phyloP scores from a whole-genome alignment of 768 basidiomycete genomes.

The Flagelloscypha sp. region DNA sequence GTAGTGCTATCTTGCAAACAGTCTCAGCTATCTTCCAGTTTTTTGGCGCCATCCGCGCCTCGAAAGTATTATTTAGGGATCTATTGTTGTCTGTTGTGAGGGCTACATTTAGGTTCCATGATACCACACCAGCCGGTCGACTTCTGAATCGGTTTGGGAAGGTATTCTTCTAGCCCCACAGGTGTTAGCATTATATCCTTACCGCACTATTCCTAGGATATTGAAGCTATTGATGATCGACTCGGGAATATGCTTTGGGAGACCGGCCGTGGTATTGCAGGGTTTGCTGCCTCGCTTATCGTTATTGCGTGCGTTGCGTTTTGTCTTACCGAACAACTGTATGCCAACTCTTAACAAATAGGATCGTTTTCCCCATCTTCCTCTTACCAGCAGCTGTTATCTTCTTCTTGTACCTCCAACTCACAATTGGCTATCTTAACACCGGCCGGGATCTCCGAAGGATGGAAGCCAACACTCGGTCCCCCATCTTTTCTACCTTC shows the following conservation, averaged over 20 bases:
- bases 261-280: too few relatives aligned
- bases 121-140: slow-evolving; percentile 77
- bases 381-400: slow-evolving; percentile 69
- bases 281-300: slow-evolving; percentile 68
- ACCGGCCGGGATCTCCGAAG: slow-evolving; percentile 80
- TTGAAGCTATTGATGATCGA: slow-evolving; percentile 82
- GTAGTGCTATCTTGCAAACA: slow-evolving; percentile 38
- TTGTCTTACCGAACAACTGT: slow-evolving; percentile 1
- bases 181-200: too few relatives aligned
- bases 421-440: slow-evolving; percentile 66
- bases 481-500: slow-evolving; percentile 79
- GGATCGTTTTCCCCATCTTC: slow-evolving; percentile 76
- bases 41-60: slow-evolving; percentile 49
- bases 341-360: slow-evolving; percentile 12
- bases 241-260: too few relatives aligned
- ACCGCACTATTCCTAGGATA: slow-evolving; percentile 41
- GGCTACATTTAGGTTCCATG: slow-evolving; percentile 81
- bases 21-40: slow-evolving; percentile 47
- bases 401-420: slow-evolving; percentile 60
- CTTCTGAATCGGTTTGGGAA: slow-evolving; percentile 84
- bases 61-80: slow-evolving; percentile 34
- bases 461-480: slow-evolving; percentile 85
- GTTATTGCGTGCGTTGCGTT: slow-evolving; percentile 49
- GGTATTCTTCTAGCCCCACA: too few relatives aligned
- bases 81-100: slow-evolving; percentile 64